Evolutionary conservation across 345 rosid species (phyloP).

Genomic region (Gossypium mustelinum): DNA sequence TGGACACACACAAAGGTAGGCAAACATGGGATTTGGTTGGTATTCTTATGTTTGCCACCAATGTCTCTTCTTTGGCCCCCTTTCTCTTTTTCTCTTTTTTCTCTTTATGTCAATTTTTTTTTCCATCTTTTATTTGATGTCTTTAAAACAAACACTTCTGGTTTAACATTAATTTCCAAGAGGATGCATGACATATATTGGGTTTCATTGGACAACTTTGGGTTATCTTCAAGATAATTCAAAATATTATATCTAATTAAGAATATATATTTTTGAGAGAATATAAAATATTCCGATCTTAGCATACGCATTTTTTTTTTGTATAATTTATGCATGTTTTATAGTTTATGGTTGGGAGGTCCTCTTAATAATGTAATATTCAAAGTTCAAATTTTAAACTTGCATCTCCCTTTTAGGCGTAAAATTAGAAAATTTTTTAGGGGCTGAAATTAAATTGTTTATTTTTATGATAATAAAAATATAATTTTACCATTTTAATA

Average conservation of each 20-base stretch:
- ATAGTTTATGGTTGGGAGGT: too few species aligned
- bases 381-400: too few species aligned
- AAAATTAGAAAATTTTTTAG: too few species aligned
- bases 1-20: constrained; percentile 46
- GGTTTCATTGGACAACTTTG: not conserved
- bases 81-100: not conserved
- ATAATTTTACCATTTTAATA: too few species aligned
- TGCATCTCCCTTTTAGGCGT: too few species aligned
- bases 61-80: constrained; percentile 35
- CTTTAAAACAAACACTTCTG: not conserved
- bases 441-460: too few species aligned
- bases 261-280: too few species aligned
- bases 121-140: not conserved
- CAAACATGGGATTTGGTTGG: constrained; percentile 46
- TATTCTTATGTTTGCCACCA: constrained; percentile 53
- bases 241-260: not conserved
- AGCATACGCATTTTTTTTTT: too few species aligned
- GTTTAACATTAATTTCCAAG: constrained; percentile 4
- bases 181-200: not conserved
- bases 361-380: too few species aligned
- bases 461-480: too few species aligned
- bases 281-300: too few species aligned
- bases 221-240: not conserved
- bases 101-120: not conserved
- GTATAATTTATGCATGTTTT: too few species aligned